A percentile compares a stretch with the other conserved stretches of the same genome.
phyloP scores from a whole-genome alignment of 2,329 filamentous ascomycete species.

The Nakataea oryzae region DNA sequence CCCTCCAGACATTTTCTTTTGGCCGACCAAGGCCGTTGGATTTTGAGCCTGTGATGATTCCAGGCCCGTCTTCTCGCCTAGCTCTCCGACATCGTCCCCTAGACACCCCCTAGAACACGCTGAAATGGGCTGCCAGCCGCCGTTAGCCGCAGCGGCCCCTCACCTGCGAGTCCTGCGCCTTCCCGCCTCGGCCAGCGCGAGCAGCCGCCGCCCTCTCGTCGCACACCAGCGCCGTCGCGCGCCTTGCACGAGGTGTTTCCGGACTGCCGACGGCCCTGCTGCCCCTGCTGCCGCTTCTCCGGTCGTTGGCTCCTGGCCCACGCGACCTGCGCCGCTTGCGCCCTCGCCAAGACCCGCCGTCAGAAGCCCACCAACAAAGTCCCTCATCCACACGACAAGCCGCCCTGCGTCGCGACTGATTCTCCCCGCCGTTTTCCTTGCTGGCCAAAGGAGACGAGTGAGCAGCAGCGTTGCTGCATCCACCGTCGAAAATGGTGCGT shows the following conservation, averaged over 20 bases:
- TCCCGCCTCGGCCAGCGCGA: neutral
- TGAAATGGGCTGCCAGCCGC: neutral
- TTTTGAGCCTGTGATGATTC: neutral
- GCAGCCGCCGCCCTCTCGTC: neutral
- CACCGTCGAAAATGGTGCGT: conserved; percentile 10
- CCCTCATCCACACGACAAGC: neutral
- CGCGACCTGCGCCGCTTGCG: neutral
- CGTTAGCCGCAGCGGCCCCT: too few species aligned
- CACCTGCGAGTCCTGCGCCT: neutral
- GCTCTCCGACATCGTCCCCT: neutral
- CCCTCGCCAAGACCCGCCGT: neutral
- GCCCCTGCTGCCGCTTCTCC: neutral
- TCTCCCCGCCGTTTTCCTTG: neutral
- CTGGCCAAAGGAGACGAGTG: conserved; percentile 9
- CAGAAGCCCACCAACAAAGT: neutral
- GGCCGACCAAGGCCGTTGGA: neutral
- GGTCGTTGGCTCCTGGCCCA: neutral
- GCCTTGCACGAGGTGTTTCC: conserved; percentile 8
- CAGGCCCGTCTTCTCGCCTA: neutral
- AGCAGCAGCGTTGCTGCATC: conserved; percentile 9
- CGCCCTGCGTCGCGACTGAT: neutral
- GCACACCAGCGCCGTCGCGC: neutral
- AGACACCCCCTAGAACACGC: neutral
- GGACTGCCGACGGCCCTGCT: conserved; percentile 1
- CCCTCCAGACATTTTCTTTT: neutral